Conservation (phyloP, 768 basidiomycete genomes). For the Boletus tylopilopsis region DNA sequence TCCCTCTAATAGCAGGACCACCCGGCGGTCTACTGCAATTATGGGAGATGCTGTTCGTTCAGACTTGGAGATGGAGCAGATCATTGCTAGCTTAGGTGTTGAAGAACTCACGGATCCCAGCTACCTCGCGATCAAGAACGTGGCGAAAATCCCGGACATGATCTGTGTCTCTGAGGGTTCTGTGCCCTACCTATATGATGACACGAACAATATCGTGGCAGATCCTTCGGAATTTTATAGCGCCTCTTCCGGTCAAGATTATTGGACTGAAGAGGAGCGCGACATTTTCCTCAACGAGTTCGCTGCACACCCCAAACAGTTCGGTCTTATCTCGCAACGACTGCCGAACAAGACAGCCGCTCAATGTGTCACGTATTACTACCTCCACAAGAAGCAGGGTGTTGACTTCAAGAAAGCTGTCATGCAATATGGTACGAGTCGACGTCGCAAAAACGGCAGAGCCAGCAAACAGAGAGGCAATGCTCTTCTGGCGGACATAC, state of each 20-base stretch:
- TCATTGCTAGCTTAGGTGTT: conserved; percentile 89
- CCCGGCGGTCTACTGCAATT: conserved; percentile 65
- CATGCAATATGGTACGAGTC: conserved; percentile 59
- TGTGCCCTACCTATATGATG: conserved; percentile 68
- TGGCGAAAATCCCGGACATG: conserved; percentile 91
- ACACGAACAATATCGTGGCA: conserved; percentile 77
- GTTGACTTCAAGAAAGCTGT: conserved; percentile 84
- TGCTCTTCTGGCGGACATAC: conserved; percentile 76
- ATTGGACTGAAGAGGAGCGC: conserved; percentile 88
- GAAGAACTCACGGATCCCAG: conserved; percentile 93
- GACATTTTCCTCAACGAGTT: conserved; percentile 75
- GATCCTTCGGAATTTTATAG: conserved; percentile 78
- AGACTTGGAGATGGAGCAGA: conserved; percentile 96
- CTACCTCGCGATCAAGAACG: conserved; percentile 79
- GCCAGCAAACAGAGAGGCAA: conserved; percentile 78
- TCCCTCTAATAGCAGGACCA: conserved; percentile 53
- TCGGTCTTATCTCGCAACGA: conserved; percentile 82
- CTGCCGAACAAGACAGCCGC: conserved; percentile 81
- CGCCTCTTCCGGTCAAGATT: conserved; percentile 65
- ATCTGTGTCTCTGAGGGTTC: conserved; percentile 60
- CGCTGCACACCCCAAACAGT: conserved; percentile 87
- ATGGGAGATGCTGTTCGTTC: conserved; percentile 89
- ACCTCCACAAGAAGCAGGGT: conserved; percentile 85
- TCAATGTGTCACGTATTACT: conserved; percentile 93
- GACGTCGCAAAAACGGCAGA: conserved; percentile 55